These are phyloP conservation scores for Panicum miliaceum DNA, from an alignment of 176 grass and related monocot species.

Conservation along the genomic window DNA sequence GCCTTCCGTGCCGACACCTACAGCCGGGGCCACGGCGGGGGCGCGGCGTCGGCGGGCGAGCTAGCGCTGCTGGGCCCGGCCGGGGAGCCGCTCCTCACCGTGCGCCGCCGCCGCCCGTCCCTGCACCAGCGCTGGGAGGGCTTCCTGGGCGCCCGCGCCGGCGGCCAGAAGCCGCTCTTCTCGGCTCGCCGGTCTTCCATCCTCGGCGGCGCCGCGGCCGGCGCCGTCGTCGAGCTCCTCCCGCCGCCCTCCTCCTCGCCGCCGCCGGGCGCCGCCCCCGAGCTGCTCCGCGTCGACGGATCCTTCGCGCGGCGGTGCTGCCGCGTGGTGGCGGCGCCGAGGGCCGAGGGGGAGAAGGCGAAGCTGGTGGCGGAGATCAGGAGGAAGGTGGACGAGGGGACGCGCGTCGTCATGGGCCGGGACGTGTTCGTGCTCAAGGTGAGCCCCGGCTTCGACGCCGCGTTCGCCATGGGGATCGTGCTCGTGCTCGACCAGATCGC, in stretches of 20 bases:
- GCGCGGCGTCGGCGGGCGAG: constrained; percentile 57
- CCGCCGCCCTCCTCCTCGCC: neutral
- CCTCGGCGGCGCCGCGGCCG: constrained; percentile 64
- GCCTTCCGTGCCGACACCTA: constrained; percentile 90
- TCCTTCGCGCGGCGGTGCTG: constrained; percentile 83
- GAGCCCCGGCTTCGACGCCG: constrained; percentile 61
- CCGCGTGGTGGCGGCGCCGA: constrained; percentile 52
- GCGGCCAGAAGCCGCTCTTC: constrained; percentile 80
- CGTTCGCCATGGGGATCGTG: constrained; percentile 82
- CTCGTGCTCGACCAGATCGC: constrained; percentile 80
- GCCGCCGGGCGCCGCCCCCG: neutral
- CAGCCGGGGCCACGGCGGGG: constrained; percentile 47
- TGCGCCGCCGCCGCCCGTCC: constrained; percentile 80
- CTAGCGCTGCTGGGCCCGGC: constrained; percentile 72
- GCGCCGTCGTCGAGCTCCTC: constrained; percentile 58
- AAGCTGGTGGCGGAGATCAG: constrained; percentile 69
- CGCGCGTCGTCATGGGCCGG: constrained; percentile 64
- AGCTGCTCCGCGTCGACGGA: constrained; percentile 86
- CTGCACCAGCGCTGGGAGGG: constrained; percentile 96
- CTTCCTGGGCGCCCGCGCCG: constrained; percentile 71
- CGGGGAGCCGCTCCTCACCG: constrained; percentile 76
- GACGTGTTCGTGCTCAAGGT: constrained; percentile 85
- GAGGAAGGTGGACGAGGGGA: constrained; percentile 73
- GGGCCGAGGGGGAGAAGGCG: constrained; percentile 31
- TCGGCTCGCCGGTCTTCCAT: constrained; percentile 71